phyloP scores from a whole-genome alignment of 1,284 basidiomycete genomes.

The Caloboletus firmus region DNA sequence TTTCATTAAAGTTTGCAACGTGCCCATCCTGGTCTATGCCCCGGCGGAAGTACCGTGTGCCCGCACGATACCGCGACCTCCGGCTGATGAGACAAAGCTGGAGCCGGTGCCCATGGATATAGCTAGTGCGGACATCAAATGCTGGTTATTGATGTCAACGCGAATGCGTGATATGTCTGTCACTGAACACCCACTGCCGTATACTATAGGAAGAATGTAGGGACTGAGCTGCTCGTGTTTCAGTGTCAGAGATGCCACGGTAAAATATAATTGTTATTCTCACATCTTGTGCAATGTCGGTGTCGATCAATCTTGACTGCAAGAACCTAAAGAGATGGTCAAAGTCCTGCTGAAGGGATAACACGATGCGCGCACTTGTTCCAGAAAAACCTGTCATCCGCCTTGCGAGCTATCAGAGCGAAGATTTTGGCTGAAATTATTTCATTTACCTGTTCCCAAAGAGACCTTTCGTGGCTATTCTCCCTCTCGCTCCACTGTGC shows the following conservation, averaged over 20 bases:
- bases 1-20: constrained; percentile 93
- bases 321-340: constrained; percentile 51
- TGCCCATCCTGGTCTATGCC: constrained; percentile 85
- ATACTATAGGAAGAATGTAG: constrained; percentile 90
- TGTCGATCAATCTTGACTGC: constrained; percentile 71
- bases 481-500: constrained; percentile 67
- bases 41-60: constrained; percentile 96
- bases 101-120: constrained; percentile 79
- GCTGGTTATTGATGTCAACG: constrained; percentile 48
- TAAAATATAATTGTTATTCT: constrained; percentile 26
- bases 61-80: constrained; percentile 90
- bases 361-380: constrained; percentile 60
- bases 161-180: constrained; percentile 7
- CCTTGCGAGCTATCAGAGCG: constrained; percentile 45
- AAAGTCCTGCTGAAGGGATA: constrained; percentile 4
- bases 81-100: constrained; percentile 90
- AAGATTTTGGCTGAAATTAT: constrained; percentile 11
- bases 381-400: constrained; percentile 98
- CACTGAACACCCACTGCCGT: constrained; percentile 73
- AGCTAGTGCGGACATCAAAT: constrained; percentile 81
- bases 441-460: constrained; percentile 72
- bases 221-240: constrained; percentile 61
- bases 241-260: constrained; percentile 9
- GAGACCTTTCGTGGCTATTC: constrained; percentile 51
- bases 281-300: constrained; percentile 60